Evolutionary conservation across 257 asterid genomes (phyloP).

Genomic region (Rubia yunnanensis): DNA sequence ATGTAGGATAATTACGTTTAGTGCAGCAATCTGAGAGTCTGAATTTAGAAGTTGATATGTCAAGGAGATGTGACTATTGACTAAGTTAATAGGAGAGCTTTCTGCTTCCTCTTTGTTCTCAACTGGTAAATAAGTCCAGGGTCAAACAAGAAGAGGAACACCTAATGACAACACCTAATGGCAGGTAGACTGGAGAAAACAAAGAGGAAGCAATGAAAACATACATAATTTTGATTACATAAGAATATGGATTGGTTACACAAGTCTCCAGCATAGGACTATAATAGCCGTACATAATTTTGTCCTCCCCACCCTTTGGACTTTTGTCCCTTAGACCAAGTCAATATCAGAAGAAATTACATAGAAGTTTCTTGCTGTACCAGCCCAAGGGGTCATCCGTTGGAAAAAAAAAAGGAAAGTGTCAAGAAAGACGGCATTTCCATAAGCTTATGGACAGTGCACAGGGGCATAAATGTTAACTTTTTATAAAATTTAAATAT

Average conservation of each 20-base stretch:
- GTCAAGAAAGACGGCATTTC: too few relatives aligned
- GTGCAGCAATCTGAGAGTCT: background rate
- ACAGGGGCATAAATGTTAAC: too few relatives aligned
- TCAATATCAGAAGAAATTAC: slow-evolving; percentile 29
- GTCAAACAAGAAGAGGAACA: slow-evolving; percentile 1
- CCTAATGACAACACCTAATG: too few relatives aligned
- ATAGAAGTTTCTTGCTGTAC: slow-evolving; percentile 24
- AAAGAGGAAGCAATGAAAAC: background rate
- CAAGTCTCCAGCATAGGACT: background rate
- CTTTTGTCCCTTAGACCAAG: slow-evolving; percentile 1
- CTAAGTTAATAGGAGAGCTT: background rate
- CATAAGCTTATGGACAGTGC: too few relatives aligned
- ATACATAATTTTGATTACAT: background rate
- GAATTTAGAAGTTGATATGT: background rate
- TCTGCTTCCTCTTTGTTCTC: background rate
- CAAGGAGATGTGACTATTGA: background rate
- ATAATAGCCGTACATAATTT: slow-evolving; percentile 1
- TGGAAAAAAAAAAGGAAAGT: background rate
- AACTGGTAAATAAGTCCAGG: background rate
- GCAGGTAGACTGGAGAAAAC: too few relatives aligned
- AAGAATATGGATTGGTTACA: background rate
- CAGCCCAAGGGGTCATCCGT: background rate
- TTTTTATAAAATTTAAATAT: too few relatives aligned
- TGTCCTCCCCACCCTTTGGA: slow-evolving; percentile 10
- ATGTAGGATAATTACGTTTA: background rate